A percentile compares a stretch with the other conserved stretches of the same genome.
Conservation (phyloP, 2,329 filamentous ascomycete genomes). For the Uncinocarpus reesii region DNA sequence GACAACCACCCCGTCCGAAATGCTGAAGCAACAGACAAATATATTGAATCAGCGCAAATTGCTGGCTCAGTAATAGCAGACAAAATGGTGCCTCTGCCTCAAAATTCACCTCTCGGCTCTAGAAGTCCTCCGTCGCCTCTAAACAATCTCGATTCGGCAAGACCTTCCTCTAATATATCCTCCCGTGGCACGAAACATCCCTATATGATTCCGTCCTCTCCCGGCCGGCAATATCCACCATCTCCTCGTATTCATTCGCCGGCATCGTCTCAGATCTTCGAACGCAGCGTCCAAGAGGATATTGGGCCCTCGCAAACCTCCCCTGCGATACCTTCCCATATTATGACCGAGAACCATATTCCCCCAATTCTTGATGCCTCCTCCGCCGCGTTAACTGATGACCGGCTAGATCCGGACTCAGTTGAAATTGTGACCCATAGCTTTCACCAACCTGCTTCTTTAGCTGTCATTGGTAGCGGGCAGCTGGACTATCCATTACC, state of each 20-base stretch:
- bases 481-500: constrained; percentile 30
- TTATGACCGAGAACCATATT: constrained; percentile 88
- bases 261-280: constrained; percentile 70
- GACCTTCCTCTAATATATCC: constrained; percentile 37
- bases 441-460: constrained; percentile 67
- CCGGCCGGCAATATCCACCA: constrained; percentile 54
- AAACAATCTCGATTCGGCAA: constrained; percentile 37
- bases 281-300: constrained; percentile 84
- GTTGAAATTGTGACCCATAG: constrained; percentile 88
- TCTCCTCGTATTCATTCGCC: constrained; percentile 71
- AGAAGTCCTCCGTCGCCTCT: constrained; percentile 24
- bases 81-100: background rate
- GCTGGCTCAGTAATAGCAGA: background rate
- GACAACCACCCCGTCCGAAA: background rate
- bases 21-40: background rate
- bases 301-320: constrained; percentile 57
- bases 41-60: constrained; percentile 12
- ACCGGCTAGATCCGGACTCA: constrained; percentile 70
- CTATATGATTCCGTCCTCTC: constrained; percentile 49
- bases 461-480: constrained; percentile 47
- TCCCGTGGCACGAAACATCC: constrained; percentile 25
- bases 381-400: constrained; percentile 82
- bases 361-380: constrained; percentile 84
- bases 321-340: constrained; percentile 82
- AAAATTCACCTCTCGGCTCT: constrained; percentile 23